Conservation (phyloP, 768 basidiomycete species). For the Phanerochaete sordida region DNA sequence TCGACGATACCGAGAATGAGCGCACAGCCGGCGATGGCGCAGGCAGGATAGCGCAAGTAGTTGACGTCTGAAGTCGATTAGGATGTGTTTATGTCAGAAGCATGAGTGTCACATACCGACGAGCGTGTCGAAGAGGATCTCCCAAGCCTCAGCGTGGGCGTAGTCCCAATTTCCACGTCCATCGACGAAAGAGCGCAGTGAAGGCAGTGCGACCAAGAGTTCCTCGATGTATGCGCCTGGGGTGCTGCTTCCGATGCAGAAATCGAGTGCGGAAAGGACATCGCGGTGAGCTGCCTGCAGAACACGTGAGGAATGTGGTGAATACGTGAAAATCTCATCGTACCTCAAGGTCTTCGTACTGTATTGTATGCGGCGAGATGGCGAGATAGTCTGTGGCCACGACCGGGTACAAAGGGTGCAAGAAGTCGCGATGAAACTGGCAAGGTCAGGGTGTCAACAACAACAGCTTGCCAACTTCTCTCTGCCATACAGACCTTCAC, state of each 20-base stretch:
- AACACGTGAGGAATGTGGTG: neutral
- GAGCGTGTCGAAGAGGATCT: slow-evolving; percentile 40
- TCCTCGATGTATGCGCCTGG: slow-evolving; percentile 50
- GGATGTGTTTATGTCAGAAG: neutral
- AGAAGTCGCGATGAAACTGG: slow-evolving; percentile 63
- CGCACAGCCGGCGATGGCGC: slow-evolving; percentile 50
- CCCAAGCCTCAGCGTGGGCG: slow-evolving; percentile 48
- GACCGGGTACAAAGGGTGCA: slow-evolving; percentile 52
- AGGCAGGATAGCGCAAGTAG: slow-evolving; percentile 48
- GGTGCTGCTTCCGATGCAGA: slow-evolving; percentile 47
- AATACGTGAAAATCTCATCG: neutral
- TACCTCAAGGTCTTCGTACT: slow-evolving; percentile 54
- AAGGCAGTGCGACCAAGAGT: slow-evolving; percentile 53
- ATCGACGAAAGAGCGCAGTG: slow-evolving; percentile 39
- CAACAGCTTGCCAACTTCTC: neutral
- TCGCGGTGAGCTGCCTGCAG: slow-evolving; percentile 54
- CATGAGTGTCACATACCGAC: slow-evolving; percentile 30
- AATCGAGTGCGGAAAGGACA: slow-evolving; percentile 44
- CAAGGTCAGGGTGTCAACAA: neutral
- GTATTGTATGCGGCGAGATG: slow-evolving; percentile 45
- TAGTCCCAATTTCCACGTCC: slow-evolving; percentile 42
- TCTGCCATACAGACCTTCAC: slow-evolving; percentile 49
- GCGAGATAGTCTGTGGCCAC: slow-evolving; percentile 46
- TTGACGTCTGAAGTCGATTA: slow-evolving; percentile 42
- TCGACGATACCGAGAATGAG: slow-evolving; percentile 43